Conservation (phyloP, 1,284 basidiomycete species). For the Porogramme epimiltina region DNA sequence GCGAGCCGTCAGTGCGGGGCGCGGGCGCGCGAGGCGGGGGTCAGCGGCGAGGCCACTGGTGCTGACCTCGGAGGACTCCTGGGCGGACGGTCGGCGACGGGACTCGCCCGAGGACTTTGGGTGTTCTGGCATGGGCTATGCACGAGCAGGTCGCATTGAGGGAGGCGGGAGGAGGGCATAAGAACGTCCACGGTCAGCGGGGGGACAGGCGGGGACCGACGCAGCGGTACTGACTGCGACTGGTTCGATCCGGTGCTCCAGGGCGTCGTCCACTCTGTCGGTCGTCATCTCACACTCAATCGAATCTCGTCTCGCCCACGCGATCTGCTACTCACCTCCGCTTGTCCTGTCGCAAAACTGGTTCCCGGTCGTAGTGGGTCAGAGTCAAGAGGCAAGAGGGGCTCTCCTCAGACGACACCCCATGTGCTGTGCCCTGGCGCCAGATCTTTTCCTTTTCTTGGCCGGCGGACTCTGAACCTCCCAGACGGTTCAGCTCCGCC, state of each 20-base stretch:
- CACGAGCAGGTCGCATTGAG: constrained; percentile 2
- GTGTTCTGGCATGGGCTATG: constrained; percentile 16
- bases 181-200: constrained; percentile 7
- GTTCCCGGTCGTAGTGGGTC: background rate
- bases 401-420: background rate
- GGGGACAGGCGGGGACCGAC: constrained; percentile 22
- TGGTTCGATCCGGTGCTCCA: constrained; percentile 24
- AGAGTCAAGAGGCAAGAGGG: background rate
- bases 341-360: background rate
- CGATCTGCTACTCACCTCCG: constrained; percentile 15
- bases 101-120: background rate
- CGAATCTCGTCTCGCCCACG: constrained; percentile 7
- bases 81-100: too few species aligned
- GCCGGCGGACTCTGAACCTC: constrained; percentile 9
- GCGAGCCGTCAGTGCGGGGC: constrained; percentile 12
- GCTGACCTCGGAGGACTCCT: constrained; percentile 7
- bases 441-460: background rate
- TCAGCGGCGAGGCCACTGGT: background rate
- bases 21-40: too few species aligned
- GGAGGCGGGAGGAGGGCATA: constrained; percentile 9
- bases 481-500: background rate
- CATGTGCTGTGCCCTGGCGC: background rate
- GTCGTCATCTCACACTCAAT: constrained; percentile 23
- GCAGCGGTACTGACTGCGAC: constrained; percentile 27
- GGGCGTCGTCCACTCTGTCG: constrained; percentile 24